Evolutionary conservation across 192 early-diverging fungal genomes (phyloP), one percentile per base, ranked within the genome.

Genomic region (Cetraspora pellucida): DNA sequence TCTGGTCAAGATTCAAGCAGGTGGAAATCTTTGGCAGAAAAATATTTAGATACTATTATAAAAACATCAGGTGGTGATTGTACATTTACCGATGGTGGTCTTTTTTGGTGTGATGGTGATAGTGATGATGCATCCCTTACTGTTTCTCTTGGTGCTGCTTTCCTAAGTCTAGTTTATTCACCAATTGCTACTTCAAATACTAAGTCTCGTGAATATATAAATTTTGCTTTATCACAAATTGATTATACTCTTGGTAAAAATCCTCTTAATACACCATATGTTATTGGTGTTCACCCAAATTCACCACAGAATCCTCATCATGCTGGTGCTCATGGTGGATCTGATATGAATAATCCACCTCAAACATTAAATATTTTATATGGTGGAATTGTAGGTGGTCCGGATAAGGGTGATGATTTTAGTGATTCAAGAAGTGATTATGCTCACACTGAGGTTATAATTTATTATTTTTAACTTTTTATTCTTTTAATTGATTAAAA

Each of bases 241-340:
- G 66, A 88, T 45, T 90, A 90, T 28, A 45, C 86, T 25, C 64
- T 90, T 30, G 89, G 89, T 23, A 74, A 86, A 47, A 90, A 90
- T 57, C 86, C 83, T 0, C 75, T 78, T 79, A 82, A 81, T 44
- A 85, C 86, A 10, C 86, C 89, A 1, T 89, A 89, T 81, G 78
- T 89, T 30, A 80, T 85, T 50, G 89, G 89, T 58, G 81, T 89
- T 9, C 87, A 88, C 69, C 77, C 80, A 72, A 90, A 90, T 55
- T 87, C 88, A 17, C 88, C 87, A 11, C 19, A 72, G n/a, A 87
- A 89, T 49, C 85, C 87, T 55, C 88, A 89, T 74, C 87, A 89
- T 72, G 85, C 87, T 27, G 74, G 81, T 37, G 88, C 89, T 1
- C 82, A 86, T 7, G 89, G 89, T 19, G 88, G 88, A 21, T 78